These are phyloP conservation scores for Rubroboletus satanas DNA, from an alignment of 768 basidiomycete species.

Conservation along the genomic window DNA sequence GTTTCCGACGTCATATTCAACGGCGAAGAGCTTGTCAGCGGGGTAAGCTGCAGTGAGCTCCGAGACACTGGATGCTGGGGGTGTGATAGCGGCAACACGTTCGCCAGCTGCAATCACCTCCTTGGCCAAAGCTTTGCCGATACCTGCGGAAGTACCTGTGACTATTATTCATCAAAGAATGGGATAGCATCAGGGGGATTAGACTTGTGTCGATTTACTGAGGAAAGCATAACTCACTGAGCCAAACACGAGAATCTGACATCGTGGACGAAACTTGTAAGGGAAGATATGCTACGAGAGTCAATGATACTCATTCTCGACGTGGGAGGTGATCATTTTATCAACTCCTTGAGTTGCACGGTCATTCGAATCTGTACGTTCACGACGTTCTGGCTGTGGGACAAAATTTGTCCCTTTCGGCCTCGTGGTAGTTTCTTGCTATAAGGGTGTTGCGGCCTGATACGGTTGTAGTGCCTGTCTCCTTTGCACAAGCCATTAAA, in stretches of 20 bases:
- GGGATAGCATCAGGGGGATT: not conserved
- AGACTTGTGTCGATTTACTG: too few species aligned
- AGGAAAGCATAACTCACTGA: constrained; percentile 8
- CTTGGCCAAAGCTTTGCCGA: constrained; percentile 33
- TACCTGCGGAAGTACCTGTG: constrained; percentile 40
- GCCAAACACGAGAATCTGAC: constrained; percentile 23
- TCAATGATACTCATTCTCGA: not conserved
- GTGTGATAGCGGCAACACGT: constrained; percentile 27
- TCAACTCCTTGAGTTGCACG: not conserved
- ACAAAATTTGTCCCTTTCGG: too few species aligned
- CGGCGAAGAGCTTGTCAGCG: constrained; percentile 23
- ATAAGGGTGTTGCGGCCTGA: too few species aligned
- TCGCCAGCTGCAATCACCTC: constrained; percentile 26
- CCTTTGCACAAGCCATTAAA: too few species aligned
- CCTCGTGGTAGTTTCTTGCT: too few species aligned
- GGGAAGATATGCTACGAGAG: not conserved
- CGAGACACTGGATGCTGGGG: constrained; percentile 20
- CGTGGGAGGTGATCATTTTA: constrained; percentile 4
- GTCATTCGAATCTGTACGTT: too few species aligned
- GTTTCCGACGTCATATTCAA: constrained; percentile 31
- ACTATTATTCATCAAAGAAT: constrained; percentile 25
- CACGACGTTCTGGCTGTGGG: too few species aligned
- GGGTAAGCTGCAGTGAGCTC: constrained; percentile 14
- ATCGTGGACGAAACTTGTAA: constrained; percentile 2
- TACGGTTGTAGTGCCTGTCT: too few species aligned